Evolutionary conservation across 768 basidiomycete genomes (phyloP).

Genomic region (Pholiota conissans): DNA sequence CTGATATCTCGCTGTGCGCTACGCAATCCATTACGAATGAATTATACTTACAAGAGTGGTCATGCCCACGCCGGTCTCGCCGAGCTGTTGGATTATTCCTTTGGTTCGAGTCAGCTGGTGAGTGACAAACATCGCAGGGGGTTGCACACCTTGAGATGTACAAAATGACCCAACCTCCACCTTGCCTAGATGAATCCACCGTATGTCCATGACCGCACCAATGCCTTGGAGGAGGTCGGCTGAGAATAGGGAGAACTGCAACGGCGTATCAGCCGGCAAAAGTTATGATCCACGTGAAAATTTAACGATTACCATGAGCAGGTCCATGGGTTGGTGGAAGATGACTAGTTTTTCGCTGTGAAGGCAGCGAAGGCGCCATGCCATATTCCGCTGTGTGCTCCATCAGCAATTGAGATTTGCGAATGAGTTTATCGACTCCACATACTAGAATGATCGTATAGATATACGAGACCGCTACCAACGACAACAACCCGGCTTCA

Average conservation of each 20-base stretch:
- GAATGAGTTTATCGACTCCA: not conserved
- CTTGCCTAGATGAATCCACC: constrained; percentile 34
- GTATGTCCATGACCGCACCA: constrained; percentile 36
- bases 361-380: constrained; percentile 23
- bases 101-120: too few species aligned
- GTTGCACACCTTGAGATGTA: constrained; percentile 35
- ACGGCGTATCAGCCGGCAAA: not conserved
- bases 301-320: constrained; percentile 34
- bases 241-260: constrained; percentile 26
- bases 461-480: constrained; percentile 30
- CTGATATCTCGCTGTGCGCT: not conserved
- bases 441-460: constrained; percentile 28
- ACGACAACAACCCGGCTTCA: constrained; percentile 34
- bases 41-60: constrained; percentile 35
- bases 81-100: constrained; percentile 40
- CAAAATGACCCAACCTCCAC: constrained; percentile 35
- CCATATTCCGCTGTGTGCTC: constrained; percentile 24
- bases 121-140: too few species aligned
- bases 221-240: constrained; percentile 38
- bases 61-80: constrained; percentile 42
- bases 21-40: not conserved
- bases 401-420: not conserved
- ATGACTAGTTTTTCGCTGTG: constrained; percentile 20
- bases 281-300: not conserved
- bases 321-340: constrained; percentile 36